phyloP scores from a whole-genome alignment of 768 basidiomycete species.

The Floccularia luteovirens region DNA sequence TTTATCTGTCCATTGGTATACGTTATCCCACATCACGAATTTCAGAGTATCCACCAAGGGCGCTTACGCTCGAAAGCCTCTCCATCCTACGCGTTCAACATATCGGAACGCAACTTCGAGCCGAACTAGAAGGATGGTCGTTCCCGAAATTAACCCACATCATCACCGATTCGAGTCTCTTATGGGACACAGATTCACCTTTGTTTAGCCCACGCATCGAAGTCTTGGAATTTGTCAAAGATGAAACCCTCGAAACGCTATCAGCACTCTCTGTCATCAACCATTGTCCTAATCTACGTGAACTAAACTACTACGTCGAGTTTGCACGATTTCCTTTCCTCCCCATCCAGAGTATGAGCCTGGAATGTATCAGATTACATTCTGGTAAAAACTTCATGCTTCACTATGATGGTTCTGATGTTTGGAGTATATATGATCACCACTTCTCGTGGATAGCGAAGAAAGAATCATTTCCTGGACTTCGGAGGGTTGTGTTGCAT shows the following conservation, averaged over 20 bases:
- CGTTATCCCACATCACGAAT: slow-evolving; percentile 4
- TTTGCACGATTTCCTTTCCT: neutral
- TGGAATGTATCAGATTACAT: neutral
- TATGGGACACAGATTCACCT: slow-evolving; percentile 1
- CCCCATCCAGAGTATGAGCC: neutral
- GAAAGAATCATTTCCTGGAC: neutral
- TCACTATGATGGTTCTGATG: neutral
- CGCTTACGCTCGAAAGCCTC: neutral
- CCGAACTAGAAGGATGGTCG: slow-evolving; percentile 7
- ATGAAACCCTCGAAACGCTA: slow-evolving; percentile 1
- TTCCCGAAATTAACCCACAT: slow-evolving; percentile 9
- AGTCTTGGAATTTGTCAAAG: slow-evolving; percentile 7
- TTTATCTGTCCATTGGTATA: slow-evolving; percentile 9
- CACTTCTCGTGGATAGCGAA: neutral
- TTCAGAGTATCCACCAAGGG: neutral
- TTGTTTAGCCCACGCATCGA: slow-evolving; percentile 7
- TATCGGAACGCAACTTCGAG: slow-evolving; percentile 4
- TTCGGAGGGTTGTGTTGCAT: neutral
- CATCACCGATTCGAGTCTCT: slow-evolving; percentile 8
- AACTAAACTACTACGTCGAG: neutral
- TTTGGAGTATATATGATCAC: neutral
- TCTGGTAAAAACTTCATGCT: neutral
- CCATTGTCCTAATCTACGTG: neutral
- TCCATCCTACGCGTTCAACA: slow-evolving; percentile 1
- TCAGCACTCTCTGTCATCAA: neutral